A percentile compares a stretch with the other conserved stretches of the same genome.
These are phyloP conservation scores for Blepharisma stoltei DNA, from an alignment of 73 alveolate genomes.

Conservation along the genomic window DNA sequence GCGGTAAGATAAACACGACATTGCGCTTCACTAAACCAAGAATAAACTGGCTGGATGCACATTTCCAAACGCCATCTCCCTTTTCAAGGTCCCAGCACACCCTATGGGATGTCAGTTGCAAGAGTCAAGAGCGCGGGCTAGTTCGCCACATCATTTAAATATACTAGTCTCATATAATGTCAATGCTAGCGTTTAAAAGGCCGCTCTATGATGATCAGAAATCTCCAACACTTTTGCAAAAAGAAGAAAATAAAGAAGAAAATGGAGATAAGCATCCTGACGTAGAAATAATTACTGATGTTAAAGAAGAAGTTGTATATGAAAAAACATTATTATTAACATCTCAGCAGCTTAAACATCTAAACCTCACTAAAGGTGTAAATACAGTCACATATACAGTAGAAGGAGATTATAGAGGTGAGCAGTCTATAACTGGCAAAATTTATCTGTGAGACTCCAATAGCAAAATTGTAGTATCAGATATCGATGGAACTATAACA, in stretches of 20 bases:
- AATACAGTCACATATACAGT: conserved; percentile 78
- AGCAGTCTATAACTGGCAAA: conserved; percentile 35
- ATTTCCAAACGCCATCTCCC: too few relatives aligned
- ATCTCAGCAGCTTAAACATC: conserved; percentile 67
- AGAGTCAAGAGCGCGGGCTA: too few relatives aligned
- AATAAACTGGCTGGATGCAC: too few relatives aligned
- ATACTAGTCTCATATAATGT: conserved; percentile 75
- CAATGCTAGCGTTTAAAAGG: conserved; percentile 74
- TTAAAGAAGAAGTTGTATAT: not conserved
- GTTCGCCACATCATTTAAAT: too few relatives aligned
- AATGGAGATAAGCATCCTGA: not conserved
- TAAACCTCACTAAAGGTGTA: conserved; percentile 68
- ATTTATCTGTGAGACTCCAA: conserved; percentile 78
- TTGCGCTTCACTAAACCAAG: too few relatives aligned
- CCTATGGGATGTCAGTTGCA: too few relatives aligned
- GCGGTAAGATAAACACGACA: too few relatives aligned
- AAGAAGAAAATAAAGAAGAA: conserved; percentile 27
- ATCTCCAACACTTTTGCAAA: not conserved
- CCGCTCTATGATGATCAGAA: conserved; percentile 43
- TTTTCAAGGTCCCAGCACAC: too few relatives aligned
- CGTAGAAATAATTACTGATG: not conserved
- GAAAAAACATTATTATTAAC: conserved; percentile 59
- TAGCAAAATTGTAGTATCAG: conserved; percentile 83
- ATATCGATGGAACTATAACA: conserved; percentile 97
- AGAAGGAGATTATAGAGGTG: conserved; percentile 63